Evolutionary conservation across 2,329 filamentous ascomycete genomes (phyloP).

Genomic region (Microdochium paspali): DNA sequence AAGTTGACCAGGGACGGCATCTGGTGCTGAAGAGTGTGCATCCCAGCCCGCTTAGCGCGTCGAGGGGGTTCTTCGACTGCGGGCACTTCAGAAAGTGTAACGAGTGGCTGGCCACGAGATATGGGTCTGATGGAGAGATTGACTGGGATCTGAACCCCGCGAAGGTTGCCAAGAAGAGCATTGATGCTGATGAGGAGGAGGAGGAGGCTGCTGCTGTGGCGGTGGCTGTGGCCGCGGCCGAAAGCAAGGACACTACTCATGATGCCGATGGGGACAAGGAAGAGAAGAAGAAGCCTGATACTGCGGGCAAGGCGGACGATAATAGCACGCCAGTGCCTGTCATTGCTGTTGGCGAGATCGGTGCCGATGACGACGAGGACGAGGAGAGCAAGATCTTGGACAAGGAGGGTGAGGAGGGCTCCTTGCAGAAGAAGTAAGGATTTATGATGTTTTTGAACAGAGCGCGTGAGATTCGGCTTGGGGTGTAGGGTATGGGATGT

Average conservation of each 20-base stretch:
- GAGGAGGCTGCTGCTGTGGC: constrained; percentile 5
- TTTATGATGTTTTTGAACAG: too few relatives aligned
- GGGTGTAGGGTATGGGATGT: too few relatives aligned
- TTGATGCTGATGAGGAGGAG: background rate
- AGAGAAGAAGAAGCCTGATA: too few relatives aligned
- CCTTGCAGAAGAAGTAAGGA: background rate
- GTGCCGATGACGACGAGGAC: constrained; percentile 11
- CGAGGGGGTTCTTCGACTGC: constrained; percentile 73
- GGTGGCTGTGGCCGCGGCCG: too few relatives aligned
- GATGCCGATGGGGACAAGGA: too few relatives aligned
- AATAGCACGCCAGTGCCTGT: constrained; percentile 9
- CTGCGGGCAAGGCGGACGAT: constrained; percentile 7
- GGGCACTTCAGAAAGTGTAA: constrained; percentile 76
- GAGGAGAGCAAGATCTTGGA: constrained; percentile 18
- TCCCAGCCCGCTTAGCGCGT: constrained; percentile 84
- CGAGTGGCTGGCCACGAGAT: constrained; percentile 70
- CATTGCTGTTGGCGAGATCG: constrained; percentile 13
- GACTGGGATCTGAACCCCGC: constrained; percentile 63
- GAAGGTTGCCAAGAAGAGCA: constrained; percentile 10
- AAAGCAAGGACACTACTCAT: too few relatives aligned
- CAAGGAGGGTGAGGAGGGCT: constrained; percentile 15
- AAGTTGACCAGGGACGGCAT: constrained; percentile 65
- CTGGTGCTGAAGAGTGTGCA: constrained; percentile 80
- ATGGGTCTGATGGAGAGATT: constrained; percentile 72
- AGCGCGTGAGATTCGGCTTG: too few relatives aligned